Evolutionary conservation across 2,329 filamentous ascomycete species (phyloP), one percentile per base, ranked within the genome.

Genomic region (Aureobasidium sp.): DNA sequence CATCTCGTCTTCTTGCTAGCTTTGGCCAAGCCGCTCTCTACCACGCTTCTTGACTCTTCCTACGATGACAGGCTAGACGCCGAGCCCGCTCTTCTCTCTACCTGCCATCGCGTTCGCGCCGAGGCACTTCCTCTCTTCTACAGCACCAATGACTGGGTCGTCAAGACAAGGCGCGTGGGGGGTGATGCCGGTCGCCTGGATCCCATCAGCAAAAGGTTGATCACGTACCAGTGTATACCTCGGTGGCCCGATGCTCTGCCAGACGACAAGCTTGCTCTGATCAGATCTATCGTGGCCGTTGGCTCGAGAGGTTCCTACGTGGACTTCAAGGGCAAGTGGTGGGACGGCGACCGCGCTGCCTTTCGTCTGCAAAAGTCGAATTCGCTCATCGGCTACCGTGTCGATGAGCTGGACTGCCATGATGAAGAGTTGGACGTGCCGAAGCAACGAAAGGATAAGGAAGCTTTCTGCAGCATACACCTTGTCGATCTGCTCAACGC

Each of bases 1-100:
- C 60, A 65, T 31, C 53, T 42, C 21, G 63, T 65, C 58, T 65
- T 61, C 27, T 47, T 61, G 46, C n/a, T 62, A 10, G 58, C 46
- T 9, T 51, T 63, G 46, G 37, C 25, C 7, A 60, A 51, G 29
- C 53, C 53, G 38, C 35, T 17, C 15, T 43, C 25, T 17, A 10
- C 57, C 19, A 21, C 33, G 6, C 35, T 60, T 5, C 35, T 50
- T 15, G 57, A 60, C 57, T 43, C 46, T 6, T 50, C 37, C 13
- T 54, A 61, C 53, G 54, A 63, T 25, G 35, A 58, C 25, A 37
- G 27, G 3, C 5, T 50, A 21, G 50, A 57, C 37, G 53, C 17
- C 13, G 61, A 61, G 21, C 53, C 59, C 7, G 38, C 50, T 29
- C 53, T 63, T 40, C 59, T 63, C 6, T 40, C 25, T 17, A 61